Evolutionary conservation across 306 rosid genomes (phyloP).

Genomic region (Corylus avellana): DNA sequence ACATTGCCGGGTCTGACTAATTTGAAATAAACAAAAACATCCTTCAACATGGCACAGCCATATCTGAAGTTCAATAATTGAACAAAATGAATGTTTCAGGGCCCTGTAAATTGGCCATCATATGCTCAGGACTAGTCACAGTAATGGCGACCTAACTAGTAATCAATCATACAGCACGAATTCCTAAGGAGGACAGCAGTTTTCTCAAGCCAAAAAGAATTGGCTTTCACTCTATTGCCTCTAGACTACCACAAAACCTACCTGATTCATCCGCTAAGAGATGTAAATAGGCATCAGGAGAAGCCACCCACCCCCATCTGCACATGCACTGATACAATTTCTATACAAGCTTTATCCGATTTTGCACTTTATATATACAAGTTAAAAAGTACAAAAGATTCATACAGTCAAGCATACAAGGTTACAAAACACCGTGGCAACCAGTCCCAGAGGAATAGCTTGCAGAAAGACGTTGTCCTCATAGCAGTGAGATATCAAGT

Average conservation of each 20-base stretch:
- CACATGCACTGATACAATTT: background rate
- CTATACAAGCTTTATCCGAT: constrained; percentile 22
- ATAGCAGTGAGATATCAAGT: background rate
- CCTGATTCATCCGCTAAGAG: background rate
- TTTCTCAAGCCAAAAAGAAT: background rate
- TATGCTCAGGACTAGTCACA: background rate
- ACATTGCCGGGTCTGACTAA: background rate
- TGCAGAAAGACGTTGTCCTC: background rate
- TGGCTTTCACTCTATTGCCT: background rate
- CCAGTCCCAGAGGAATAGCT: constrained; percentile 1
- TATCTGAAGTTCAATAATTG: background rate
- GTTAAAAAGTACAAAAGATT: background rate
- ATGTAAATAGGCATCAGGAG: background rate
- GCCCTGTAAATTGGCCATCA: background rate
- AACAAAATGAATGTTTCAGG: background rate
- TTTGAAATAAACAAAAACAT: background rate
- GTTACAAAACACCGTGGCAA: background rate
- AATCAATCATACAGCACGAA: background rate
- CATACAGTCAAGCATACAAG: constrained; percentile 15
- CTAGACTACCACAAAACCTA: background rate
- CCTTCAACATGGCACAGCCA: background rate
- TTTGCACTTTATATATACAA: constrained; percentile 26
- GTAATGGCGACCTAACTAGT: background rate
- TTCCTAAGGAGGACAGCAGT: background rate
- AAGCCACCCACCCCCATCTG: background rate